phyloP scores from a whole-genome alignment of 176 grass and related monocot genomes.

The Aegilops longissima region DNA sequence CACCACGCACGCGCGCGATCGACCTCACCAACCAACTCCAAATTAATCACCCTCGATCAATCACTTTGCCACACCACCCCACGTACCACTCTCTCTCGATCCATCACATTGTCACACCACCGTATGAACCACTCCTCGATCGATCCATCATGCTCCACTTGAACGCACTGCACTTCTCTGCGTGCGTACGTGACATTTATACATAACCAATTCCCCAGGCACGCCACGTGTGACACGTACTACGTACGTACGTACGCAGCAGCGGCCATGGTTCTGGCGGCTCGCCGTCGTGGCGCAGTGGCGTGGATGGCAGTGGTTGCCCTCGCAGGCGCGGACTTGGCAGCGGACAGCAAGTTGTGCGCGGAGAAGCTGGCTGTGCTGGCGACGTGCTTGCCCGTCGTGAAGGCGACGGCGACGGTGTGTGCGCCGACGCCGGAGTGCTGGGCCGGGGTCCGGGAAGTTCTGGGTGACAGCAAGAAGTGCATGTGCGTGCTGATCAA shows the following conservation, averaged over 20 bases:
- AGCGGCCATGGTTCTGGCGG: background rate
- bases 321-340: conserved; percentile 35
- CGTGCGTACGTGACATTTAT: too few relatives aligned
- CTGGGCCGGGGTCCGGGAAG: conserved; percentile 58
- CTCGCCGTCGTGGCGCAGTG: background rate
- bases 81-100: background rate
- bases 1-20: background rate
- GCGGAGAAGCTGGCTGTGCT: conserved; percentile 59
- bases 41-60: background rate
- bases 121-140: too few relatives aligned
- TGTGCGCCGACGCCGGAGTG: conserved; percentile 72
- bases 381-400: conserved; percentile 79
- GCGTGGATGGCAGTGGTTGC: background rate
- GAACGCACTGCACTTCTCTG: too few relatives aligned
- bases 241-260: too few relatives aligned
- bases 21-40: conserved; percentile 7
- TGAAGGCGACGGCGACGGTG: conserved; percentile 49
- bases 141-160: too few relatives aligned
- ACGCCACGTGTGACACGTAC: too few relatives aligned
- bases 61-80: background rate
- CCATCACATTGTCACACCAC: background rate
- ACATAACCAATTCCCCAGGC: too few relatives aligned
- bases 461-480: conserved; percentile 45
- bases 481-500: conserved; percentile 80
- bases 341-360: conserved; percentile 60